Evolutionary conservation across 768 basidiomycete species (phyloP).

Genomic region (Polyporus arcularius): DNA sequence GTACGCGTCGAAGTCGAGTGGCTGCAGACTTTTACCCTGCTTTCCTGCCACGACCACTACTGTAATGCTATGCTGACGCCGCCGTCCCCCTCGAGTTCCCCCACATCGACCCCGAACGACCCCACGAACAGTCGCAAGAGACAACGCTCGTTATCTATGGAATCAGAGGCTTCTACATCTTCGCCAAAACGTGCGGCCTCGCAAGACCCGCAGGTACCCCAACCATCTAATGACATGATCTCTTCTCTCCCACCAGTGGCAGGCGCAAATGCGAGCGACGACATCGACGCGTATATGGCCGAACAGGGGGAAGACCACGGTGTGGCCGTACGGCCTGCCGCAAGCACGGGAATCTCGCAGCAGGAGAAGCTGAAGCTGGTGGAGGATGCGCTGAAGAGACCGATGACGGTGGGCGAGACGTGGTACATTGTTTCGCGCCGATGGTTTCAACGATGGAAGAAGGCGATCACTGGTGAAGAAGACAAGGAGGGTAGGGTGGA

Average conservation of each 20-base stretch:
- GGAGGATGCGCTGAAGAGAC: constrained; percentile 42
- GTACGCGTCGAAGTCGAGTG: constrained; percentile 9
- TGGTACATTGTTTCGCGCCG: constrained; percentile 75
- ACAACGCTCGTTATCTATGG: constrained; percentile 75
- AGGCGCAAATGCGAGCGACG: constrained; percentile 39
- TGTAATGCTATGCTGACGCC: constrained; percentile 46
- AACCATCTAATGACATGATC: constrained; percentile 33
- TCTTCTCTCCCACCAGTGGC: constrained; percentile 31
- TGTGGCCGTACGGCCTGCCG: constrained; percentile 15
- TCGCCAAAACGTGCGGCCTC: constrained; percentile 82
- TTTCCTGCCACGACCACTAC: constrained; percentile 12
- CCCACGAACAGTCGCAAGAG: constrained; percentile 56
- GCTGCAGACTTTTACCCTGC: constrained; percentile 4
- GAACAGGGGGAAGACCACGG: constrained; percentile 33
- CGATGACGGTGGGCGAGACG: constrained; percentile 65
- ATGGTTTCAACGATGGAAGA: constrained; percentile 80
- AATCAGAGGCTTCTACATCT: constrained; percentile 68
- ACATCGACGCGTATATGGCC: constrained; percentile 56
- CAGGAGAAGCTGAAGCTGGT: constrained; percentile 54
- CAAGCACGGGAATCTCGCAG: constrained; percentile 30
- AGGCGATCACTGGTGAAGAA: constrained; percentile 65
- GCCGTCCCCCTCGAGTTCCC: constrained; percentile 45
- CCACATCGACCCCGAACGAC: constrained; percentile 28
- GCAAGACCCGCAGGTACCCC: constrained; percentile 49
- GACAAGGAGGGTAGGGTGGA: constrained; percentile 68